Percentiles rank a stretch among this genome's conserved stretches.
phyloP scores from a whole-genome alignment of 805 yeast genomes.

The Candida boleticola region DNA sequence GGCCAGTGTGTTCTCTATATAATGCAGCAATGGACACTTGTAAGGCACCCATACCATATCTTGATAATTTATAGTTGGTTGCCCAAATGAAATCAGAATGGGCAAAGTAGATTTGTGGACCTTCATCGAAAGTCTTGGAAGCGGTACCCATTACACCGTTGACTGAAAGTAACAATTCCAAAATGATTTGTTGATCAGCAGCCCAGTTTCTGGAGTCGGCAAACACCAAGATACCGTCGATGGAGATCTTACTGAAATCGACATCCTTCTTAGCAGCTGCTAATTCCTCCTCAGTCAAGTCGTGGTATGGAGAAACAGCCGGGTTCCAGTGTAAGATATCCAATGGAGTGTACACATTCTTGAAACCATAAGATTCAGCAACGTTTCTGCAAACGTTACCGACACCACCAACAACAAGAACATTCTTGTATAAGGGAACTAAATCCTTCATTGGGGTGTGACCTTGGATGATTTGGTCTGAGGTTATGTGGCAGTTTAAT shows the following conservation, averaged over 20 bases:
- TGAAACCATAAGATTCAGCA: constrained; percentile 81
- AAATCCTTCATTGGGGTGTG: constrained; percentile 91
- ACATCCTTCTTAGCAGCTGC: constrained; percentile 48
- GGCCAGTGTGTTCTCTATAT: constrained; percentile 81
- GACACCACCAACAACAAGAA: constrained; percentile 85
- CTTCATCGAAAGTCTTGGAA: constrained; percentile 66
- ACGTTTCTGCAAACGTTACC: constrained; percentile 82
- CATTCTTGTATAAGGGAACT: constrained; percentile 64
- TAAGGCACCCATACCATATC: constrained; percentile 94
- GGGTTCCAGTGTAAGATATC: constrained; percentile 88
- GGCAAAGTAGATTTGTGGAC: constrained; percentile 82
- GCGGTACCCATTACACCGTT: constrained; percentile 84
- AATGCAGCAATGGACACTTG: constrained; percentile 86
- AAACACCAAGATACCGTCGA: constrained; percentile 83
- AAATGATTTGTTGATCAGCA: constrained; percentile 84
- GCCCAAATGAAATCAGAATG: constrained; percentile 95
- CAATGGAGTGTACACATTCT: constrained; percentile 76
- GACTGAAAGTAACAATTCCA: constrained; percentile 74
- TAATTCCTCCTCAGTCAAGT: constrained; percentile 68
- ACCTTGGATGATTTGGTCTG: constrained; percentile 85
- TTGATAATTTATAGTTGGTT: constrained; percentile 73
- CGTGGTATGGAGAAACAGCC: constrained; percentile 80
- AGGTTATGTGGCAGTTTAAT: constrained; percentile 58
- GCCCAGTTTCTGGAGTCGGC: constrained; percentile 95
- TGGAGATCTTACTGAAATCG: constrained; percentile 65